Percentiles rank a stretch among this genome's conserved stretches.
Evolutionary conservation across 2,329 filamentous ascomycete species (phyloP).

Genomic region (Plectosphaerella sp.): DNA sequence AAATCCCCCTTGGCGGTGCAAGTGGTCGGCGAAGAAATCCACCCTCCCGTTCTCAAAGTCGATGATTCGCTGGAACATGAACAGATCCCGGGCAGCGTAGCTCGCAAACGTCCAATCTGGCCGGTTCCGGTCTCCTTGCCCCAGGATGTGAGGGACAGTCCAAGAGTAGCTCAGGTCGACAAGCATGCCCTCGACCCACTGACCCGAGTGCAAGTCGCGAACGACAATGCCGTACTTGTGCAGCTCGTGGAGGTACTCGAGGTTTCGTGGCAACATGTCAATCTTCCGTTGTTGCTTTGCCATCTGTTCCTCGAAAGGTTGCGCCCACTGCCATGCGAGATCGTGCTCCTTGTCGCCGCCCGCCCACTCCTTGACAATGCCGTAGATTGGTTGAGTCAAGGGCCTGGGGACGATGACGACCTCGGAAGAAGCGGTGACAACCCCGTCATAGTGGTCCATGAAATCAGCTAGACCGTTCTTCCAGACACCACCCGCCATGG

Average conservation of each 20-base stretch:
- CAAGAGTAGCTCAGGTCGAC: slow-evolving; percentile 14
- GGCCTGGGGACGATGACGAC: neutral
- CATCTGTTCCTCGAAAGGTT: neutral
- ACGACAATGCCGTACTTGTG: neutral
- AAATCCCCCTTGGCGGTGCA: neutral
- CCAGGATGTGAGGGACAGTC: slow-evolving; percentile 12
- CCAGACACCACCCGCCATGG: neutral
- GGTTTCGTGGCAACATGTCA: neutral
- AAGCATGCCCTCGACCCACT: slow-evolving; percentile 10
- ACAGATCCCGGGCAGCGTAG: neutral
- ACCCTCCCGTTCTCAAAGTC: neutral
- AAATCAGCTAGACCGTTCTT: neutral
- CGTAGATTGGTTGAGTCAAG: neutral
- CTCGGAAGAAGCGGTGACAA: too few species aligned
- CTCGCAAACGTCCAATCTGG: neutral
- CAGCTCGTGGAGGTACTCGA: neutral
- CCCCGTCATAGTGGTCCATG: neutral
- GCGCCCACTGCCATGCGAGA: neutral
- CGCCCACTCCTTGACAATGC: neutral
- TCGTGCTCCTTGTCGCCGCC: neutral
- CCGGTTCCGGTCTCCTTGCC: neutral
- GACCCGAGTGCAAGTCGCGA: neutral
- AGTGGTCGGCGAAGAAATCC: neutral
- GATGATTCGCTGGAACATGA: neutral
- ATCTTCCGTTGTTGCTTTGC: neutral